These are phyloP conservation scores for Gonapodya prolifera DNA, from an alignment of 192 early-diverging fungal species.

Conservation along the genomic window DNA sequence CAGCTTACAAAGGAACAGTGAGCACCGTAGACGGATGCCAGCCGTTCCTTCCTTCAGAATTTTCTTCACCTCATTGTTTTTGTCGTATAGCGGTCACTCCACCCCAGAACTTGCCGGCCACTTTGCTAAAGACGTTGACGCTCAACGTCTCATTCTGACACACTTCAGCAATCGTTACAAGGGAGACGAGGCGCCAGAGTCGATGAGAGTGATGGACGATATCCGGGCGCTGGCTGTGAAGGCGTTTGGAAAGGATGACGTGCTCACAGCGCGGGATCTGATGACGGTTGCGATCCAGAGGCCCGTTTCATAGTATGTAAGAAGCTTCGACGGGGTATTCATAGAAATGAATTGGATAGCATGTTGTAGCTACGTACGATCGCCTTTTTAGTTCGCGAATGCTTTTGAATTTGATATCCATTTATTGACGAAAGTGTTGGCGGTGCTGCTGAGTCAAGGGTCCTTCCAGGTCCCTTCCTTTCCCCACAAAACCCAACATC, in stretches of 20 bases:
- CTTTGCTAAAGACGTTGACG: slow-evolving; percentile 25
- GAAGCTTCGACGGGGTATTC: too few species aligned
- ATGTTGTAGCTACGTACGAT: too few species aligned
- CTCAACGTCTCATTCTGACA: slow-evolving; percentile 28
- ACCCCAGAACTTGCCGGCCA: slow-evolving; percentile 40
- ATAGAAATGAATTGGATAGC: too few species aligned
- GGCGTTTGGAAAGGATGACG: slow-evolving; percentile 25
- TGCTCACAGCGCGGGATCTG: slow-evolving; percentile 22
- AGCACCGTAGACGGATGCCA: too few species aligned
- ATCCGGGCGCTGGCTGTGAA: slow-evolving; percentile 25
- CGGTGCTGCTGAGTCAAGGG: too few species aligned
- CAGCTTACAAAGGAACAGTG: slow-evolving; percentile 19
- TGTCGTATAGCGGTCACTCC: slow-evolving; percentile 34
- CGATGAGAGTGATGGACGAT: slow-evolving; percentile 34
- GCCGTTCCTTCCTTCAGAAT: too few species aligned
- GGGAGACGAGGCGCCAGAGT: slow-evolving; percentile 25
- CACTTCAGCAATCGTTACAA: slow-evolving; percentile 41
- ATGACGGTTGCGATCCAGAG: not conserved
- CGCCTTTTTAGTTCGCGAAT: too few species aligned
- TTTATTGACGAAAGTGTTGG: too few species aligned
- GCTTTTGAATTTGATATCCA: too few species aligned
- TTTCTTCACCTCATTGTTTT: too few species aligned
- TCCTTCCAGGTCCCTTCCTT: too few species aligned
- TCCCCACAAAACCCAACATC: too few species aligned
- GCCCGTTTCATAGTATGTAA: not conserved